Evolutionary conservation across 345 rosid species (phyloP).

Genomic region (Euphorbia tirucalli): DNA sequence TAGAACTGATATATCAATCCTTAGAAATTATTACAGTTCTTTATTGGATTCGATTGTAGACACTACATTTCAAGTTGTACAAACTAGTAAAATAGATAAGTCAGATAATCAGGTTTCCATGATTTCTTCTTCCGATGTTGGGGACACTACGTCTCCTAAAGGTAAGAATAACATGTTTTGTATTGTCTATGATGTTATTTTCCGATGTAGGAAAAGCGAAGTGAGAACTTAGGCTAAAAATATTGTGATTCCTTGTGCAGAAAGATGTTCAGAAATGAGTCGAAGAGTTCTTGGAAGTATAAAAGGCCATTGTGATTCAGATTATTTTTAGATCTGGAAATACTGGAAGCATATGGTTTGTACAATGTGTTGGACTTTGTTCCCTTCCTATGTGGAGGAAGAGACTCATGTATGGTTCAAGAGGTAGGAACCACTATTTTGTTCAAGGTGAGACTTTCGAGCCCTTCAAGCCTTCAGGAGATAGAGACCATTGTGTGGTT

Average conservation of each 20-base stretch:
- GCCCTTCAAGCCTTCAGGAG: no score
- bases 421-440: no score
- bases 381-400: no score
- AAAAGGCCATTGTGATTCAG: no score
- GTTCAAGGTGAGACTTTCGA: no score
- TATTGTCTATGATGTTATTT: not conserved
- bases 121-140: not conserved
- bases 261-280: not conserved
- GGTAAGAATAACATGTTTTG: not conserved
- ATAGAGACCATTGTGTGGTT: no score
- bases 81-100: constrained; percentile 2
- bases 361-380: no score
- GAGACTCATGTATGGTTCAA: no score
- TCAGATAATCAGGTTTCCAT: not conserved
- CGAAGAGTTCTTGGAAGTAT: not conserved
- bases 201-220: no score
- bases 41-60: not conserved
- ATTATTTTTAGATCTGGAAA: no score
- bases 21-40: not conserved
- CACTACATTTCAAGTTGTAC: not conserved
- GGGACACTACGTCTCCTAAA: not conserved
- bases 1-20: not conserved
- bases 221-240: not conserved
- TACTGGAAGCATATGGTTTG: no score
- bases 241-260: not conserved